Evolutionary conservation across 352 stramenopile species (phyloP).

Genomic region (Phytophthora palmivora): DNA sequence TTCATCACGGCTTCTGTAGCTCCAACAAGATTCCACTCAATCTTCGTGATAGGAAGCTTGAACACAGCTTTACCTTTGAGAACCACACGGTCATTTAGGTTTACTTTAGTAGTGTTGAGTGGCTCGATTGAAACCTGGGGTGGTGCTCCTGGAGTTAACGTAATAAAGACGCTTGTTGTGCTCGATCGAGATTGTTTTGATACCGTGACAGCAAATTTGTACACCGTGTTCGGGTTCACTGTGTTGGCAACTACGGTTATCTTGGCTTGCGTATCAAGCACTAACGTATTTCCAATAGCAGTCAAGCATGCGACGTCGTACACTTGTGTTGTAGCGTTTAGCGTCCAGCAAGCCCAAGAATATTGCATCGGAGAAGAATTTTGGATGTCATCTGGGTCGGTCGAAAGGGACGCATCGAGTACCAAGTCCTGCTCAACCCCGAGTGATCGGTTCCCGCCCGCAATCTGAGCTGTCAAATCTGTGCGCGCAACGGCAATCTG

Average conservation of each 20-base stretch:
- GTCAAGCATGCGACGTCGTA: slow-evolving; percentile 48
- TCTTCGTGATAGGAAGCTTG: slow-evolving; percentile 50
- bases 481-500: slow-evolving; percentile 52
- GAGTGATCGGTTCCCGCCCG: slow-evolving; percentile 55
- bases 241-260: slow-evolving; percentile 48
- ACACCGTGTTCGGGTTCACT: slow-evolving; percentile 56
- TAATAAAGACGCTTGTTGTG: slow-evolving; percentile 47
- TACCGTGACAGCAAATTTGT: slow-evolving; percentile 56
- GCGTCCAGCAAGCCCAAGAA: slow-evolving; percentile 49
- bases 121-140: slow-evolving; percentile 66
- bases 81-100: slow-evolving; percentile 61
- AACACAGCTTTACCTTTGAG: slow-evolving; percentile 56
- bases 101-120: slow-evolving; percentile 53
- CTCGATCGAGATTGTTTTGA: slow-evolving; percentile 52
- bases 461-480: slow-evolving; percentile 45
- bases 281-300: slow-evolving; percentile 24
- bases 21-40: slow-evolving; percentile 56
- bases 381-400: slow-evolving; percentile 52
- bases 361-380: slow-evolving; percentile 51
- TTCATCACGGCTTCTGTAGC: slow-evolving; percentile 30
- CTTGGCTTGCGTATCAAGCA: slow-evolving; percentile 36
- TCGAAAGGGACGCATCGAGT: slow-evolving; percentile 57
- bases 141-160: slow-evolving; percentile 54
- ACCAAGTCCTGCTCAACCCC: slow-evolving; percentile 60
- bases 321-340: slow-evolving; percentile 26